phyloP scores from a whole-genome alignment of 805 yeast species.

The Candida silvatica region DNA sequence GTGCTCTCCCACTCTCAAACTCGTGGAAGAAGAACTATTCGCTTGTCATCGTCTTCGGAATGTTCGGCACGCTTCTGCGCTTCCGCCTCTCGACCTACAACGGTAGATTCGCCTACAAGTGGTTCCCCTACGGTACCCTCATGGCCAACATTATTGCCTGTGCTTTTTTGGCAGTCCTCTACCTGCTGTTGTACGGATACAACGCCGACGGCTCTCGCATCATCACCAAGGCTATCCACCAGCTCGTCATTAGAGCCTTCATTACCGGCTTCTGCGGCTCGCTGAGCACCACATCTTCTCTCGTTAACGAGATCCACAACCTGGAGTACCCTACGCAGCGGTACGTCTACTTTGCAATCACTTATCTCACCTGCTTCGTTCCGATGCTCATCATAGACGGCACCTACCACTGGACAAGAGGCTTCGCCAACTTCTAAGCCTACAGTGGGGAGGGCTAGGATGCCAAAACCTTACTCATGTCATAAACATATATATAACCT shows the following conservation, averaged over 20 bases:
- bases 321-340: conserved; percentile 18
- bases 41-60: conserved; percentile 55
- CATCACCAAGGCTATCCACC: conserved; percentile 9
- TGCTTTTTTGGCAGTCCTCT: conserved; percentile 10
- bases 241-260: conserved; percentile 16
- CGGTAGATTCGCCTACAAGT: conserved; percentile 13
- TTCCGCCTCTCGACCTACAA: conserved; percentile 48
- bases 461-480: no score
- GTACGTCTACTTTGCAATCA: conserved; percentile 41
- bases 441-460: no score
- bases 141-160: conserved; percentile 24
- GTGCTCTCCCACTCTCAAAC: conserved; percentile 21
- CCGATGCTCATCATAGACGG: conserved; percentile 57
- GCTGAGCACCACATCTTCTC: conserved; percentile 56
- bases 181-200: conserved; percentile 12
- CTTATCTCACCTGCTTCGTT: conserved; percentile 40
- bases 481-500: no score
- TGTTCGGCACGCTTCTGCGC: conserved; percentile 57
- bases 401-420: conserved; percentile 60
- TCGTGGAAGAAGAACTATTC: conserved; percentile 59
- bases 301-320: conserved; percentile 52
- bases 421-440: no score
- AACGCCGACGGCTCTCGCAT: conserved; percentile 2
- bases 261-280: conserved; percentile 23
- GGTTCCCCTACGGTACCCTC: conserved; percentile 48